A percentile compares a stretch with the other conserved stretches of the same genome.
Conservation (phyloP, 2,329 filamentous ascomycete species). For the Colletotrichum coccodes region DNA sequence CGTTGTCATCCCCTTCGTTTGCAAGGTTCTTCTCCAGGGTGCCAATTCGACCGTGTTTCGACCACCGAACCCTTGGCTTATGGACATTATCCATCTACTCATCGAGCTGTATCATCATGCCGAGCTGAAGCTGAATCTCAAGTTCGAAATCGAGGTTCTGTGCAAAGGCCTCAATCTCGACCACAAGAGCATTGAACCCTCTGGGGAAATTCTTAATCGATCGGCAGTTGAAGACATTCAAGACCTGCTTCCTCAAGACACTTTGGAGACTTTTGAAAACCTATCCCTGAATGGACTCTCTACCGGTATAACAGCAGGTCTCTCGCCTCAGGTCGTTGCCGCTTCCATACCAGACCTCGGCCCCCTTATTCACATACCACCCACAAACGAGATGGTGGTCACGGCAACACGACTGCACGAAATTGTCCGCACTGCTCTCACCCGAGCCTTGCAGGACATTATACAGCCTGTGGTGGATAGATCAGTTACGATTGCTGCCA, state of each 20-base stretch:
- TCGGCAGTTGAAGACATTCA: constrained; percentile 70
- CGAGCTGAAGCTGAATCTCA: constrained; percentile 94
- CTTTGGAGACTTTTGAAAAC: constrained; percentile 84
- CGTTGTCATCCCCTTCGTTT: constrained; percentile 96
- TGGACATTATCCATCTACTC: constrained; percentile 92
- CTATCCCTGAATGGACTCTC: constrained; percentile 80
- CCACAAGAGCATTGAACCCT: constrained; percentile 89
- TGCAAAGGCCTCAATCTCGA: constrained; percentile 94
- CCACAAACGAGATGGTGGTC: constrained; percentile 82
- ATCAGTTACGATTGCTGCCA: constrained; percentile 97
- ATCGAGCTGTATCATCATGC: constrained; percentile 94
- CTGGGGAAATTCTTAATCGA: constrained; percentile 85
- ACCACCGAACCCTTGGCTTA: constrained; percentile 96
- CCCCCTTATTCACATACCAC: constrained; percentile 81
- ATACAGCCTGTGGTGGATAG: constrained; percentile 97
- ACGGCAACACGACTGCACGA: constrained; percentile 73
- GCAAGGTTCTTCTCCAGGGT: constrained; percentile 91
- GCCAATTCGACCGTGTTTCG: constrained; percentile 88
- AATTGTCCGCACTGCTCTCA: constrained; percentile 88
- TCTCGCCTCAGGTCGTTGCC: constrained; percentile 82
- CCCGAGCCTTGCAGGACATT: constrained; percentile 92
- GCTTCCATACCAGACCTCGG: constrained; percentile 87
- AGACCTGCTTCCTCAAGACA: constrained; percentile 71
- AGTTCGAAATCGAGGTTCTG: constrained; percentile 98
- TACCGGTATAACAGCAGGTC: constrained; percentile 74